Evolutionary conservation across 495 filamentous ascomycete genomes (phyloP).

Genomic region (Tetracladium setigerum): DNA sequence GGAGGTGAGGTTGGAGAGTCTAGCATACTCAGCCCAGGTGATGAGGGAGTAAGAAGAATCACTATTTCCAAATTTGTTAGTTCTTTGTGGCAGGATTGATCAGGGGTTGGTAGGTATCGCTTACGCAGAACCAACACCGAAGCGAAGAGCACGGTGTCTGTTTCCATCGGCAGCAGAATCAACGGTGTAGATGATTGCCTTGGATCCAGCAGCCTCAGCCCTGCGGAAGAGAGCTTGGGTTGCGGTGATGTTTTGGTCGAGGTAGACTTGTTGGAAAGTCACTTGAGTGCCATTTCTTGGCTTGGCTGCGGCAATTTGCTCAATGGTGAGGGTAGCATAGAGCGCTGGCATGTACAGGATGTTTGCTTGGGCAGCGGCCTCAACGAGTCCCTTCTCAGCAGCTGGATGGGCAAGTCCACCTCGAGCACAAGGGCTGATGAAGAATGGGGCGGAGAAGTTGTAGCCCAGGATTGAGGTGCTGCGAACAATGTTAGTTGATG

Average conservation of each 20-base stretch:
- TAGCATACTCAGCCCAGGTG: slow-evolving; percentile 24
- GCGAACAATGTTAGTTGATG: not conserved
- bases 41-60: slow-evolving; percentile 18
- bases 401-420: slow-evolving; percentile 28
- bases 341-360: slow-evolving; percentile 31
- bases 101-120: slow-evolving; percentile 12
- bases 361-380: slow-evolving; percentile 25
- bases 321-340: slow-evolving; percentile 25
- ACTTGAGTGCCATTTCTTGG: slow-evolving; percentile 19
- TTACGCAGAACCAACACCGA: slow-evolving; percentile 25
- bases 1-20: slow-evolving; percentile 27
- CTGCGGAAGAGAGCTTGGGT: slow-evolving; percentile 24
- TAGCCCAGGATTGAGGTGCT: slow-evolving; percentile 31
- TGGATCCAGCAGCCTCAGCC: slow-evolving; percentile 25
- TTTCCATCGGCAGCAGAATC: slow-evolving; percentile 32
- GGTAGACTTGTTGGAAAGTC: slow-evolving; percentile 33
- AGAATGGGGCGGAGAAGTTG: slow-evolving; percentile 35
- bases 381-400: slow-evolving; percentile 30
- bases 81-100: no score
- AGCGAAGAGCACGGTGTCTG: slow-evolving; percentile 30
- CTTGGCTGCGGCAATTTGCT: slow-evolving; percentile 28
- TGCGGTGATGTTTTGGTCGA: slow-evolving; percentile 28
- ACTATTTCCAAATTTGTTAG: slow-evolving; percentile 1
- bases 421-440: slow-evolving; percentile 31
- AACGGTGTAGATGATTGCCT: slow-evolving; percentile 33